Base-by-base conservation (phyloP, 345 rosid species). In the Ceriops decandra region DNA sequence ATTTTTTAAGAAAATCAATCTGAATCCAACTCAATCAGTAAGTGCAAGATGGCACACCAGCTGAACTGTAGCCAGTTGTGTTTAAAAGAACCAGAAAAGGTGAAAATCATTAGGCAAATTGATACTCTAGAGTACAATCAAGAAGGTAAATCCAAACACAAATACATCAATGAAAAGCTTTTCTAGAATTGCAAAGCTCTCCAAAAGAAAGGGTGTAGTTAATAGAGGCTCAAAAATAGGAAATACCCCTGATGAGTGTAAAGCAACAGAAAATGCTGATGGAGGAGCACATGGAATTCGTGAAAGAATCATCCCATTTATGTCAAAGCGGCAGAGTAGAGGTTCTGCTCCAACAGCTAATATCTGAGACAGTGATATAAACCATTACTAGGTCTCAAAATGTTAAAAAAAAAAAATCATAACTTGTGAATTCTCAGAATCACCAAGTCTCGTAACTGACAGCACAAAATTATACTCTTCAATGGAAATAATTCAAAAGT, bases 321-420 rank as follows among this genome's bases (percentile, higher is more conserved):
- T 81, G 83, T 90, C 92, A 22, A 77, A 90, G 52, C 91, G 93
- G 60, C 79, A 80, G 52, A 90, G 81, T 67, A 90, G 56, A 77
- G 98, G 90, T 73, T 88, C 93, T 52, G 98, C 82, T 72, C 96
- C 98, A 51, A 90, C 99, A 53, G 88, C 84, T 80, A 95, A 79
- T 62, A 95, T 88, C 98, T 95, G 89, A 73, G 68, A 71, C 57
- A 27, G 54, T 17, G 32, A 76, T 42, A 73, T 42, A 6, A 70
- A 53, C n/a, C 20, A 65, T 51, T 63, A 54, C 63, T 24, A 67
- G 65, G 9, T 15, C n/a, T 35, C 46, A 65, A 57, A n/a, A 13
- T 2, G 5, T 24, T 38, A 24, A 56, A 15, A 17, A 4, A 17
- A 65, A 22, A 47, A 11, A 63, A 35, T 33, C 17, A 8, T 19